Base-by-base conservation (phyloP, 164 flowering plant species). In the Warburgia ugandensis region DNA sequence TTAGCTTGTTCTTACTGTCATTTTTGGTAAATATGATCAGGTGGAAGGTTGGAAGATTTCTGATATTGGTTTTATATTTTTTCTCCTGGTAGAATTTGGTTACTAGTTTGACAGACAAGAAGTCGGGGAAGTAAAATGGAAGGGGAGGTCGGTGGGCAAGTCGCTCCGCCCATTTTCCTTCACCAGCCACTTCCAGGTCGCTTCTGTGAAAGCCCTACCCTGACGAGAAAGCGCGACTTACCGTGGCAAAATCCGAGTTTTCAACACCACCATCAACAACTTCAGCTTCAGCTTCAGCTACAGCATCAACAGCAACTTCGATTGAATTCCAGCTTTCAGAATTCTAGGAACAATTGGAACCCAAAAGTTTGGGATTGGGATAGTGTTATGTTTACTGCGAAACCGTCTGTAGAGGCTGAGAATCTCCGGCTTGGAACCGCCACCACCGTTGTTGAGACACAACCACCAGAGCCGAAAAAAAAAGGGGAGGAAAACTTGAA, bases 301-400 rank as follows among this genome's bases (percentile, higher is more conserved):
- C 68, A 36, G 17, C 59, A 42, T 19, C 61, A 56, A 3, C 60
- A 50, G 20, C 55, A 43, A 16, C 73, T 59, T 33, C 57, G 60
- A 44, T 45, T 64, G 35, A 56, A 56, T 37, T 47, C 60, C 5
- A 56, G 39, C 13, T 48, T 53, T 29, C 69, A 48, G 36, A 56
- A 39, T 31, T 48, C 65, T 2, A 35, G 32, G 21, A 64, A 52
- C 23, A 64, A 66, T 61, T 89, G 97, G 97, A 77, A 80, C 46
- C 76, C 85, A 2, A 79, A 65, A 32, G 63, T 11, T 17, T 89
- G 92, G 92, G 68, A 73, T 20, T 89, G 97, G 97, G 95, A 89
- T 53, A 66, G 76, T 47, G 61, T 62, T 6, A 64, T 68, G 36
- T 81, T 85, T 38, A 64, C 73, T 9, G 89, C 84, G 1, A 81